A percentile compares a stretch with the other conserved stretches of the same genome.
phyloP scores from a whole-genome alignment of 2,329 filamentous ascomycete genomes.

The Cytospora leucostoma region DNA sequence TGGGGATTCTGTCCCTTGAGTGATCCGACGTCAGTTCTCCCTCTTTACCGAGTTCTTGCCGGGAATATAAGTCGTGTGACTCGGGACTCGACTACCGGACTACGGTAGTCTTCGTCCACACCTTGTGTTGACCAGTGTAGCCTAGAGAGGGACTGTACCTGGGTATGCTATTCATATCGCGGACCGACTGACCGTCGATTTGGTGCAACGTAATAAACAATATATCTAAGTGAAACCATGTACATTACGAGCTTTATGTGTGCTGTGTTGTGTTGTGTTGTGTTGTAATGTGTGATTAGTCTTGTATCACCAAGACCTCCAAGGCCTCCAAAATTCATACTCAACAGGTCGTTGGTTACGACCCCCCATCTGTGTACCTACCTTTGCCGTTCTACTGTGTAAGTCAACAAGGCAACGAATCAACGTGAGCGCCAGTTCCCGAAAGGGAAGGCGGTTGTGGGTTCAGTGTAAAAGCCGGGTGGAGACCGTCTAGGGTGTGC shows the following conservation, averaged over 20 bases:
- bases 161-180: neutral
- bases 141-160: neutral
- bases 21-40: too few species aligned
- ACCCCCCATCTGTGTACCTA: neutral
- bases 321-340: neutral
- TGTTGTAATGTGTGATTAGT: neutral
- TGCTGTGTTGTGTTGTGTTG: neutral
- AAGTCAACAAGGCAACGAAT: constrained; percentile 9
- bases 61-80: too few species aligned
- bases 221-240: neutral
- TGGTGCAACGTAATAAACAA: neutral
- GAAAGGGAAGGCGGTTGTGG: constrained; percentile 17
- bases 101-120: too few species aligned
- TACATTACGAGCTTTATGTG: neutral
- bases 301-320: too few species aligned
- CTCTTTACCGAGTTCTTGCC: too few species aligned
- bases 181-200: neutral
- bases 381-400: neutral
- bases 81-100: too few species aligned
- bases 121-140: too few species aligned
- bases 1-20: too few species aligned
- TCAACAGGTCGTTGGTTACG: neutral
- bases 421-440: constrained; percentile 11
- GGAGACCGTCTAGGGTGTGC: neutral
- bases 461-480: neutral